Evolutionary conservation across 192 early-diverging fungal species (phyloP).

Genomic region (Mortierella claussenii): DNA sequence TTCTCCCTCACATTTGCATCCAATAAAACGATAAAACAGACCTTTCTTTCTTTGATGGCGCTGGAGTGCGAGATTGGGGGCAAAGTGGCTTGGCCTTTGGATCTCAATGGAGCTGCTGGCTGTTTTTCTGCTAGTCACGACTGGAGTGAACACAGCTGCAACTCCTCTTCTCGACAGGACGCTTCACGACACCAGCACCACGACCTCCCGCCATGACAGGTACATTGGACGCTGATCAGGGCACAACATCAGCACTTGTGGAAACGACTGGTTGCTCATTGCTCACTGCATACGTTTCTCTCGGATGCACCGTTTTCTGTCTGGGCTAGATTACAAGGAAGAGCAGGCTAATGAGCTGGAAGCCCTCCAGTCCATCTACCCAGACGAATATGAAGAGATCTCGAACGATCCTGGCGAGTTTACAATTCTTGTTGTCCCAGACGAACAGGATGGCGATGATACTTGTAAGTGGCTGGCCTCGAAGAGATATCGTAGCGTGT

Average conservation of each 20-base stretch:
- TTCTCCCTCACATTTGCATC: no score
- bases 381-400: conserved; percentile 75
- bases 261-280: background rate
- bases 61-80: background rate
- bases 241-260: background rate
- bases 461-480: conserved; percentile 59
- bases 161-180: conserved; percentile 2
- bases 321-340: conserved; percentile 70
- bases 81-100: conserved; percentile 29
- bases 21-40: background rate
- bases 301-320: background rate
- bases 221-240: background rate
- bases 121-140: background rate
- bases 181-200: no score
- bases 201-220: conserved; percentile 9
- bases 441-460: conserved; percentile 71
- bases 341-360: conserved; percentile 85
- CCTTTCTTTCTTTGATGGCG: background rate
- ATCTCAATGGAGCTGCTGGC: conserved; percentile 21
- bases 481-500: background rate
- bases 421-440: conserved; percentile 65
- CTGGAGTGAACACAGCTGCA: background rate
- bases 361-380: conserved; percentile 85
- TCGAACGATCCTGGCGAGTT: conserved; percentile 62
- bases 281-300: background rate